A percentile compares a stretch with the other conserved stretches of the same genome.
Conservation (phyloP, 164 flowering plant species). For the Pachysandra terminalis region DNA sequence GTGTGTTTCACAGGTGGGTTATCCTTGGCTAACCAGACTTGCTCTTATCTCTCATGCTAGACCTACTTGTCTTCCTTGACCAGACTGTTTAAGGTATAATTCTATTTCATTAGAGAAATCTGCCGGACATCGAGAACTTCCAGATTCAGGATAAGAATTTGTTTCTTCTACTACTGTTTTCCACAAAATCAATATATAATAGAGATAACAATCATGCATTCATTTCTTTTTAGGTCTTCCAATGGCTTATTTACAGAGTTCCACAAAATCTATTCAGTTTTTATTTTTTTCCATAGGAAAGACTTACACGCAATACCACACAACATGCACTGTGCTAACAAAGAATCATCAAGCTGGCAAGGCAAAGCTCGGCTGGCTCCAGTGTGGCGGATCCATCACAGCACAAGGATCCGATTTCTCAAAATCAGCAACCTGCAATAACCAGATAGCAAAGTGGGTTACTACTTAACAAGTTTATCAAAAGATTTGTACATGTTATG, state of each 20-base stretch:
- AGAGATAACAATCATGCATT: no score
- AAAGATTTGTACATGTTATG: neutral
- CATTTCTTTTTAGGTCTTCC: no score
- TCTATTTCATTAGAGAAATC: no score
- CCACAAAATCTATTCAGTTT: no score
- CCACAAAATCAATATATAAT: no score
- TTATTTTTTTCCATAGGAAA: no score
- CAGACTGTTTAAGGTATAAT: no score
- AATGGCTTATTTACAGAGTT: no score
- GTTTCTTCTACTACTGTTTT: no score
- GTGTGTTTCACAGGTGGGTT: constrained; percentile 34
- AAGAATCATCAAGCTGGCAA: constrained; percentile 49
- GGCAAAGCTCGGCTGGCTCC: constrained; percentile 79
- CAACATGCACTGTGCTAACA: neutral
- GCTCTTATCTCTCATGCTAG: constrained; percentile 46
- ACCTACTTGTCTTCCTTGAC: constrained; percentile 20
- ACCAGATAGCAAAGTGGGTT: neutral
- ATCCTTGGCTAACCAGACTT: constrained; percentile 50
- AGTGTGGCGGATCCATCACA: constrained; percentile 77
- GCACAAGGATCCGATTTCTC: constrained; percentile 74
- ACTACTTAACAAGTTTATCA: neutral
- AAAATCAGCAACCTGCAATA: constrained; percentile 72
- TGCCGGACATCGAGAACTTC: no score
- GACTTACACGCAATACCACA: neutral
- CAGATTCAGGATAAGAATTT: no score